Conservation (phyloP, 2,329 filamentous ascomycete species). For the Phialophora expanda region DNA sequence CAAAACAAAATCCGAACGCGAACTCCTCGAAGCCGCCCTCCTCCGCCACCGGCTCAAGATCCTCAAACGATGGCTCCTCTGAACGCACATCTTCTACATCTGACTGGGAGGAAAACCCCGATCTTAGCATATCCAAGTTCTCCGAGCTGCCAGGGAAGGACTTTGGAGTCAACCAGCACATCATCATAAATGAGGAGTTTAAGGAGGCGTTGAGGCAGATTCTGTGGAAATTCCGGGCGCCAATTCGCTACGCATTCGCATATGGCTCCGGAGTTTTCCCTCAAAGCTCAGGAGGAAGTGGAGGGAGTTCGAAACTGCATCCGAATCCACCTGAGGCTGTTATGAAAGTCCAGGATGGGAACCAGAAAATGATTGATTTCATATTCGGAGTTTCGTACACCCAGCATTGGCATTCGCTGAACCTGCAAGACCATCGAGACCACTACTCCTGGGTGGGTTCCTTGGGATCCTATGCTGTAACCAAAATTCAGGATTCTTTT, state of each 20-base stretch:
- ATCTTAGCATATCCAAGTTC: conserved; percentile 74
- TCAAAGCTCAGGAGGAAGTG: conserved; percentile 59
- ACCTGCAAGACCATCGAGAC: conserved; percentile 82
- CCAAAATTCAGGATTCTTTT: conserved; percentile 81
- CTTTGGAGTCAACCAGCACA: conserved; percentile 95
- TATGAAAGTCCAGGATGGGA: conserved; percentile 80
- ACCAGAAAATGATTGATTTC: conserved; percentile 97
- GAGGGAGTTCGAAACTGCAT: conserved; percentile 67
- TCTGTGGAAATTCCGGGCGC: conserved; percentile 87
- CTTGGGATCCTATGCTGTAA: conserved; percentile 83
- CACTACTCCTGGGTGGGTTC: conserved; percentile 89
- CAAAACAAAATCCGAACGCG: conserved; percentile 20
- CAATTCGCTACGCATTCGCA: conserved; percentile 94
- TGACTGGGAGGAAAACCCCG: conserved; percentile 77
- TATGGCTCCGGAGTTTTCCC: conserved; percentile 97
- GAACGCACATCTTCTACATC: conserved; percentile 41
- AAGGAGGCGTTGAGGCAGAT: conserved; percentile 87
- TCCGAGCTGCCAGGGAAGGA: conserved; percentile 75
- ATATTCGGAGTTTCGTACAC: conserved; percentile 94
- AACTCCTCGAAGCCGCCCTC: conserved; percentile 7
- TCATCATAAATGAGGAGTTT: conserved; percentile 93
- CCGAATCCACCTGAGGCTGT: conserved; percentile 81
- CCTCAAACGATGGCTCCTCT: conserved; percentile 25
- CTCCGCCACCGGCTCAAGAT: conserved; percentile 4
- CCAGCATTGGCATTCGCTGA: conserved; percentile 96